A percentile compares a stretch with the other conserved stretches of the same genome.
Conservation (phyloP, 305 asterid species). For the Fraxinus sp. region DNA sequence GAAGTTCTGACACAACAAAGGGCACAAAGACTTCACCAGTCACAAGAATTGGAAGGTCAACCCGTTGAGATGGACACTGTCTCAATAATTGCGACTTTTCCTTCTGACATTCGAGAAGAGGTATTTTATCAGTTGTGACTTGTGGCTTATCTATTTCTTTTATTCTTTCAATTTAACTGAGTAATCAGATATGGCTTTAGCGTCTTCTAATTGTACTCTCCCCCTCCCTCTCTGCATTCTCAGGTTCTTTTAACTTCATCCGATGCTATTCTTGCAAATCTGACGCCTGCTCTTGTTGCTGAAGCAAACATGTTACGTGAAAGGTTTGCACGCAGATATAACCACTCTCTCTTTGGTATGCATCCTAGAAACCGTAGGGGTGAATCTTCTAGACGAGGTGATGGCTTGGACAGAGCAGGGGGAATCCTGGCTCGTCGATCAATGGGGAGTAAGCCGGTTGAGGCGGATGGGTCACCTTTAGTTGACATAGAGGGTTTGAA, state of each 20-base stretch:
- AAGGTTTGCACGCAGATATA: conserved; percentile 93
- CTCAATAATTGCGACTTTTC: conserved; percentile 94
- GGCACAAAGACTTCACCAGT: conserved; percentile 85
- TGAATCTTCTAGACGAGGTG: conserved; percentile 86
- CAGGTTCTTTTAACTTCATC: conserved; percentile 98
- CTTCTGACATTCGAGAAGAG: conserved; percentile 97
- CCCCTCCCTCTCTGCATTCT: not conserved
- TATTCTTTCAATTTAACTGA: not conserved
- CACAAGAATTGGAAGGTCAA: conserved; percentile 96
- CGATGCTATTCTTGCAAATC: conserved; percentile 89
- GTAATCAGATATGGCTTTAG: not conserved
- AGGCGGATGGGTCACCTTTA: conserved; percentile 91
- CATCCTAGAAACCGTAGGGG: conserved; percentile 93
- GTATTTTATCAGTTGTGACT: conserved; percentile 31
- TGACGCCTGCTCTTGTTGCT: conserved; percentile 98
- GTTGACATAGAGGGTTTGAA: conserved; percentile 85
- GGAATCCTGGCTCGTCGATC: conserved; percentile 80
- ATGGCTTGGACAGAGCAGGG: conserved; percentile 69
- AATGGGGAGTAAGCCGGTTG: conserved; percentile 70
- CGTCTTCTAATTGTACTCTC: conserved; percentile 14
- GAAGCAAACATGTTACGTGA: conserved; percentile 97
- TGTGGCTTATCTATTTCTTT: not conserved
- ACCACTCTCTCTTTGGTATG: conserved; percentile 79
- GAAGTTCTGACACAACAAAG: conserved; percentile 95
- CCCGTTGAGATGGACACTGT: conserved; percentile 99